These are phyloP conservation scores for Mucor lusitanicus DNA, from an alignment of 371 early-diverging fungal species.

Conservation along the genomic window DNA sequence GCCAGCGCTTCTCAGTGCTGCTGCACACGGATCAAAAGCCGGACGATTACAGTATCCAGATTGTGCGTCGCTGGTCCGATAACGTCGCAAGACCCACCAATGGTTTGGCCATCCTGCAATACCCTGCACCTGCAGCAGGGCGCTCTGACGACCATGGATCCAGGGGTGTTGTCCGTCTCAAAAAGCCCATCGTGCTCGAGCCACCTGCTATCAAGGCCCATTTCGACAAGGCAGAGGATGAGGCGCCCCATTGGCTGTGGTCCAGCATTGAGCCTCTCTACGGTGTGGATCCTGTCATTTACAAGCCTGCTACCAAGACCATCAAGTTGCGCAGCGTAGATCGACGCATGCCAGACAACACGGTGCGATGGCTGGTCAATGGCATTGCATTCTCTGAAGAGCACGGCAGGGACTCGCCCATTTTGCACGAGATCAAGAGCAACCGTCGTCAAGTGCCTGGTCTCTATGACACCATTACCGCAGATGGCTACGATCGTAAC, in stretches of 20 bases:
- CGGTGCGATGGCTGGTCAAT: constrained; percentile 35
- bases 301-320: constrained; percentile 22
- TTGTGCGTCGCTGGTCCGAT: constrained; percentile 36
- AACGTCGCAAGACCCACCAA: constrained; percentile 29
- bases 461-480: not conserved
- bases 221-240: constrained; percentile 16
- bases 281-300: constrained; percentile 36
- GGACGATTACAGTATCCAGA: constrained; percentile 35
- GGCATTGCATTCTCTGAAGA: constrained; percentile 26
- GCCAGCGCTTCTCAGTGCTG: constrained; percentile 47
- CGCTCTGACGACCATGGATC: not conserved
- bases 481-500: constrained; percentile 29
- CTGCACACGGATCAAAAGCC: constrained; percentile 25
- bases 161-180: not conserved
- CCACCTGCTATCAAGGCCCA: constrained; percentile 16
- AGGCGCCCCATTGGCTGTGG: constrained; percentile 40
- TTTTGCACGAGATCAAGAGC: constrained; percentile 17
- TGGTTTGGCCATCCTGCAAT: constrained; percentile 36
- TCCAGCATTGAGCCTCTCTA: constrained; percentile 30
- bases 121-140: not conserved
- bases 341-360: constrained; percentile 12
- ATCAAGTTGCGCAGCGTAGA: constrained; percentile 33
- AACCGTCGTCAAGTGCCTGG: constrained; percentile 11
- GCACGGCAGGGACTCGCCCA: not conserved
- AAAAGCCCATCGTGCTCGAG: not conserved